These are phyloP conservation scores for Neofusicoccum laricinum DNA, from an alignment of 2,329 filamentous ascomycete genomes.

Conservation along the genomic window DNA sequence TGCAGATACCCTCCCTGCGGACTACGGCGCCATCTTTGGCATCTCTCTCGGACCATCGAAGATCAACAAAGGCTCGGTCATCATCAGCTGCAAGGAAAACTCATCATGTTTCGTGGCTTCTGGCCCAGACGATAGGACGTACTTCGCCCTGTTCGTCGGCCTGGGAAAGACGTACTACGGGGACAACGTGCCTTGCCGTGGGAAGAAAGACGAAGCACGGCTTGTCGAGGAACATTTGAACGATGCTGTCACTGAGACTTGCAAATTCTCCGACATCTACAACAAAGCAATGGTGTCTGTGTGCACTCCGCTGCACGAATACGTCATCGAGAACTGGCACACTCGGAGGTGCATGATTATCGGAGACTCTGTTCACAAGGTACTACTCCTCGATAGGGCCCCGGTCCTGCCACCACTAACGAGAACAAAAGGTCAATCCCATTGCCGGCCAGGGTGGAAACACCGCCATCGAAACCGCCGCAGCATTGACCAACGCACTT, in stretches of 20 bases:
- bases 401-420: too few species aligned
- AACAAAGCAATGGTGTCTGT: constrained; percentile 20
- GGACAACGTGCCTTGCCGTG: constrained; percentile 28
- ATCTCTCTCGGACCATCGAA: neutral
- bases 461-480: constrained; percentile 23
- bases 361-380: constrained; percentile 45
- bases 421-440: constrained; percentile 17
- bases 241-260: constrained; percentile 24
- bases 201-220: constrained; percentile 29
- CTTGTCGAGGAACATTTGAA: constrained; percentile 26
- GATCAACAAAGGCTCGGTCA: neutral
- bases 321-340: constrained; percentile 38
- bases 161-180: constrained; percentile 23
- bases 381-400: constrained; percentile 7
- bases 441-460: constrained; percentile 23
- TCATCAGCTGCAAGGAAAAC: constrained; percentile 15
- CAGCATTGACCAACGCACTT: constrained; percentile 17
- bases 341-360: constrained; percentile 39
- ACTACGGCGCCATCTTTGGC: neutral
- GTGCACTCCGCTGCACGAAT: constrained; percentile 36
- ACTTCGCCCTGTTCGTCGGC: constrained; percentile 25
- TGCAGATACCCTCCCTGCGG: neutral
- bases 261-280: constrained; percentile 37
- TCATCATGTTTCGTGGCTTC: constrained; percentile 19
- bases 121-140: constrained; percentile 22